Conservation (phyloP, 176 grass and related monocot genomes). For the Areca catechu region DNA sequence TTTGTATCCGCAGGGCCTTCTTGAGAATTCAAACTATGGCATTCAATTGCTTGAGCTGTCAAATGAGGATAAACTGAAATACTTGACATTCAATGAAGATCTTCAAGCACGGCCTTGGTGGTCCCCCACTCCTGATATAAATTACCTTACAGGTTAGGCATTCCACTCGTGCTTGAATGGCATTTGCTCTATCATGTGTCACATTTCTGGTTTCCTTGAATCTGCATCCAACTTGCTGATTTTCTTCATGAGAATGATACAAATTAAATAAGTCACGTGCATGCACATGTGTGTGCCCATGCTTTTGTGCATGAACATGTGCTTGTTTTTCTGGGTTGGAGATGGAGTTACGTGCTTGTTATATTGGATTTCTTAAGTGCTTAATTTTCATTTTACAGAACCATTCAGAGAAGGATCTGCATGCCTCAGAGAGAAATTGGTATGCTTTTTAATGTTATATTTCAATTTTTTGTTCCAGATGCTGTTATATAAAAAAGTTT, state of each 20-base stretch:
- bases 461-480: no score
- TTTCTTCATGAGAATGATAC: no score
- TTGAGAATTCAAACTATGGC: conserved; percentile 59
- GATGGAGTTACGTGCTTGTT: no score
- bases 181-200: background rate
- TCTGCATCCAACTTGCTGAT: no score
- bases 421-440: conserved; percentile 49
- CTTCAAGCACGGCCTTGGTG: conserved; percentile 85
- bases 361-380: no score
- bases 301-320: no score
- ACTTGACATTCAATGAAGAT: conserved; percentile 80
- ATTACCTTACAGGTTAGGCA: conserved; percentile 68
- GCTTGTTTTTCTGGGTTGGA: no score
- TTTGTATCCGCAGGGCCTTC: conserved; percentile 34
- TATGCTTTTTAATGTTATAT: conserved; percentile 23
- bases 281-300: no score
- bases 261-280: no score
- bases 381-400: conserved; percentile 35
- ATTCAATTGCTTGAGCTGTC: conserved; percentile 61
- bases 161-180: conserved; percentile 2
- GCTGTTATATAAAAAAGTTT: no score
- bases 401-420: conserved; percentile 46
- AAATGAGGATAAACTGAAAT: conserved; percentile 54
- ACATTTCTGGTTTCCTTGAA: no score
- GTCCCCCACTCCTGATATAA: conserved; percentile 62